Conservation (phyloP, 805 yeast species). For the Komagataella kurtzmanii region DNA sequence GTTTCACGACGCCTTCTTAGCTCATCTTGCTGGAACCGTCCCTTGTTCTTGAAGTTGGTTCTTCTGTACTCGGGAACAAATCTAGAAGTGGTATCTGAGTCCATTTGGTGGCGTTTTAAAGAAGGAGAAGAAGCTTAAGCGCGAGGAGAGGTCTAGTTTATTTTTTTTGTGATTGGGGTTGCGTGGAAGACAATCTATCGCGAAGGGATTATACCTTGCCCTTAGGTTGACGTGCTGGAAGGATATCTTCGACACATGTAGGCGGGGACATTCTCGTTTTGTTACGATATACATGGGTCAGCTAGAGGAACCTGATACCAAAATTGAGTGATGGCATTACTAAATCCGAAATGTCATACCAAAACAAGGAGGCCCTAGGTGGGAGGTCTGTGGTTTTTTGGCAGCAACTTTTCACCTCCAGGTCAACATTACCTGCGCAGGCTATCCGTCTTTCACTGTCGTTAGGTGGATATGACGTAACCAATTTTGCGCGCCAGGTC, state of each 20-base stretch:
- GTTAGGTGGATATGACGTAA: neutral
- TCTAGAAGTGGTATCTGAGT: slow-evolving; percentile 61
- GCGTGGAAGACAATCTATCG: neutral
- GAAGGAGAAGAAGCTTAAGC: neutral
- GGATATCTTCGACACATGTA: too few species aligned
- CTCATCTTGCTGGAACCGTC: slow-evolving; percentile 89
- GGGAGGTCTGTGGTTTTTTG: too few species aligned
- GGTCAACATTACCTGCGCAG: too few species aligned
- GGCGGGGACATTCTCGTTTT: too few species aligned
- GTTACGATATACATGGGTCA: too few species aligned
- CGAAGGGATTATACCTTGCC: neutral
- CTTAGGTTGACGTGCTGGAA: too few species aligned
- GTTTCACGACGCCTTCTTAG: slow-evolving; percentile 96
- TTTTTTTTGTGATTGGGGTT: neutral
- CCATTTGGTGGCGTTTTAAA: slow-evolving; percentile 29
- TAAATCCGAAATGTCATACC: too few species aligned
- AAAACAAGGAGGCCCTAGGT: too few species aligned
- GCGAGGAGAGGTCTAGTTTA: neutral
- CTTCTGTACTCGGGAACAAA: slow-evolving; percentile 97
- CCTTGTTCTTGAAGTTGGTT: slow-evolving; percentile 89
- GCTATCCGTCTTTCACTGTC: neutral
- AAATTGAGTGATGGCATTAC: too few species aligned
- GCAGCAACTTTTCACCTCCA: too few species aligned
- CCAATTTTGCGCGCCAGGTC: neutral
- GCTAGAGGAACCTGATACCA: too few species aligned